Conservation (phyloP, 768 basidiomycete species). For the Galerina marginata region DNA sequence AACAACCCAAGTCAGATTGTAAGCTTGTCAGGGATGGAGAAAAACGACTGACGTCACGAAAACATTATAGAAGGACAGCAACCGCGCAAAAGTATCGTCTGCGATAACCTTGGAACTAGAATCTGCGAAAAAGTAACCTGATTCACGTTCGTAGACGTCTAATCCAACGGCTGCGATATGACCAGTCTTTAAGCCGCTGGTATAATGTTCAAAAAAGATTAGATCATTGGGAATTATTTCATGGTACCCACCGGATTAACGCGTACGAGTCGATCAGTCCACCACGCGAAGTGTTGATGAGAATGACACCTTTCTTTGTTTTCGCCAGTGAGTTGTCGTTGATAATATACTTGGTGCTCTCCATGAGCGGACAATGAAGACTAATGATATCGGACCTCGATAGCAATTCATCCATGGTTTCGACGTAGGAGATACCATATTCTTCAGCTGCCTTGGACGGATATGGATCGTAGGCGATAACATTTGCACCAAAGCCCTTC, state of each 20-base stretch:
- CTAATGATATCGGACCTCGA: constrained; percentile 45
- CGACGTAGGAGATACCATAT: constrained; percentile 43
- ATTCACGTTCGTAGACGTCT: constrained; percentile 49
- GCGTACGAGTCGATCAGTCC: constrained; percentile 47
- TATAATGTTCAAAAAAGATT: neutral
- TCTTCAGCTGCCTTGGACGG: constrained; percentile 38
- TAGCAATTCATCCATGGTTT: constrained; percentile 41
- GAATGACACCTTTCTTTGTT: constrained; percentile 45
- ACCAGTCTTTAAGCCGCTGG: constrained; percentile 42
- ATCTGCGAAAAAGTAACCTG: constrained; percentile 48
- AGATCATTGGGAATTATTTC: neutral
- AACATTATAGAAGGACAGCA: constrained; percentile 52
- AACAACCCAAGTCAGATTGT: neutral
- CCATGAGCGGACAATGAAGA: constrained; percentile 46
- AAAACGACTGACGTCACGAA: constrained; percentile 42
- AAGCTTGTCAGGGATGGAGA: neutral
- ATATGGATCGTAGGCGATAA: constrained; percentile 47
- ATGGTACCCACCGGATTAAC: constrained; percentile 40
- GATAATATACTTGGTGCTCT: constrained; percentile 45
- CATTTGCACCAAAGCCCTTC: constrained; percentile 43
- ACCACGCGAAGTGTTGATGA: constrained; percentile 51
- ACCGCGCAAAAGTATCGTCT: constrained; percentile 49
- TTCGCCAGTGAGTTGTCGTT: constrained; percentile 41
- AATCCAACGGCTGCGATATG: constrained; percentile 48
- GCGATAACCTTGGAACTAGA: constrained; percentile 48